Percentiles rank a stretch among this genome's conserved stretches.
These are phyloP conservation scores for Leccinum solheimii DNA, from an alignment of 1,284 basidiomycete genomes.

Conservation along the genomic window DNA sequence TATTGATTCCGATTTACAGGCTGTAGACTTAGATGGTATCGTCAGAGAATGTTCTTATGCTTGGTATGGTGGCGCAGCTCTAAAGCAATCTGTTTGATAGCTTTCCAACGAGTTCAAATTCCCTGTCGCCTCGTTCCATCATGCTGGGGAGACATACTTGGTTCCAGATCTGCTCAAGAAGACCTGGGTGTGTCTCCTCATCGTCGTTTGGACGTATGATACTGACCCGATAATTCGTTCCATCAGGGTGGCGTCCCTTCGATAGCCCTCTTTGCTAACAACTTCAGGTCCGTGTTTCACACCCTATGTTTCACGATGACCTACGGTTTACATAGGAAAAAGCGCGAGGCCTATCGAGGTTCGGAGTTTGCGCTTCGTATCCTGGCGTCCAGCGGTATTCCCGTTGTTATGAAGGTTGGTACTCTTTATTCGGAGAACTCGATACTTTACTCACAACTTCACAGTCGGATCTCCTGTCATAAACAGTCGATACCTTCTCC, in stretches of 20 bases:
- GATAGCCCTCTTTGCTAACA: conserved; percentile 72
- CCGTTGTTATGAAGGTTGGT: conserved; percentile 54
- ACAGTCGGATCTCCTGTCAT: conserved; percentile 48
- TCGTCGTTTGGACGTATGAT: not conserved
- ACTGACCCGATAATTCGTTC: conserved; percentile 13
- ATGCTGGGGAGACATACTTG: conserved; percentile 76
- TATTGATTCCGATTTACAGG: conserved; percentile 15
- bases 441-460: not conserved
- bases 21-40: conserved; percentile 56
- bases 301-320: not conserved
- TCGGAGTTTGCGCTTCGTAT: conserved; percentile 65
- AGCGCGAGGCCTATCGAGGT: conserved; percentile 64
- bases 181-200: conserved; percentile 44
- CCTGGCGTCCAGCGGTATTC: conserved; percentile 54
- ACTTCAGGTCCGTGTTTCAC: conserved; percentile 38
- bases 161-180: conserved; percentile 70
- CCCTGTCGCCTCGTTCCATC: conserved; percentile 68
- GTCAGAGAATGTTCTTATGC: conserved; percentile 40
- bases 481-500: conserved; percentile 60
- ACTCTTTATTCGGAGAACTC: not conserved
- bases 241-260: conserved; percentile 47
- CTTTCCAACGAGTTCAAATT: conserved; percentile 79
- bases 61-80: conserved; percentile 3
- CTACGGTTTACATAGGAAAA: conserved; percentile 43
- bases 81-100: conserved; percentile 35